phyloP scores from a whole-genome alignment of 2,329 filamentous ascomycete species.

The Fragosphaeria purpurea region DNA sequence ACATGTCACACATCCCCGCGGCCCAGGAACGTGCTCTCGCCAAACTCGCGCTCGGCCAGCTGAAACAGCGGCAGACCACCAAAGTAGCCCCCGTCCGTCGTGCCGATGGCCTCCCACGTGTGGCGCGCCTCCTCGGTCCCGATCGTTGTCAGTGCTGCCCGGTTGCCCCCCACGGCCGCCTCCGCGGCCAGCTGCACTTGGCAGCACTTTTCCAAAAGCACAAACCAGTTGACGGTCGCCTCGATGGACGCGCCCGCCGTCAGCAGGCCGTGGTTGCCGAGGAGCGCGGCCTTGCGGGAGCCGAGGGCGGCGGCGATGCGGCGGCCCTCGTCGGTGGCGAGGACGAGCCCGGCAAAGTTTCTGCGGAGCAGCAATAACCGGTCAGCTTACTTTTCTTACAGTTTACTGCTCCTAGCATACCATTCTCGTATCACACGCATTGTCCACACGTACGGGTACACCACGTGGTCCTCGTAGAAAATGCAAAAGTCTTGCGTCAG shows the following conservation, averaged over 20 bases:
- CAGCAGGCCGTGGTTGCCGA: constrained; percentile 46
- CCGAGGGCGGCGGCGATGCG: constrained; percentile 39
- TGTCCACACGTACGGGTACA: constrained; percentile 22
- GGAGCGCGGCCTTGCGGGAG: constrained; percentile 37
- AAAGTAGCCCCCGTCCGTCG: constrained; percentile 13
- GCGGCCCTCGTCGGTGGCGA: constrained; percentile 40
- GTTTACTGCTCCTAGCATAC: too few relatives aligned
- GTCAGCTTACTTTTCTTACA: too few relatives aligned
- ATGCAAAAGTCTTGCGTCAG: constrained; percentile 52
- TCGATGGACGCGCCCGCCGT: constrained; percentile 41
- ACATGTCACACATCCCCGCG: constrained; percentile 4
- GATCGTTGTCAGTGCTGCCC: constrained; percentile 22
- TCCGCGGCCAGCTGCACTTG: constrained; percentile 43
- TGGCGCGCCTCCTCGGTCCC: constrained; percentile 14
- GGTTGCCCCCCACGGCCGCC: constrained; percentile 50
- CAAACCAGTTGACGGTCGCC: constrained; percentile 44
- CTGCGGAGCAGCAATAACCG: background rate
- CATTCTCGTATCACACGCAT: too few relatives aligned
- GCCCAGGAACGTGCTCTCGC: constrained; percentile 17
- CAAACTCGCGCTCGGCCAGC: constrained; percentile 18
- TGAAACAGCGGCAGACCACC: constrained; percentile 19
- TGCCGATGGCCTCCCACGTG: constrained; percentile 17
- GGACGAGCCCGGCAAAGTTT: constrained; percentile 41
- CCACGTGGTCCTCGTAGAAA: constrained; percentile 41
- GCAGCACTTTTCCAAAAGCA: constrained; percentile 38